phyloP scores from a whole-genome alignment of 2,329 filamentous ascomycete species.

The Bipolaris bicolor region DNA sequence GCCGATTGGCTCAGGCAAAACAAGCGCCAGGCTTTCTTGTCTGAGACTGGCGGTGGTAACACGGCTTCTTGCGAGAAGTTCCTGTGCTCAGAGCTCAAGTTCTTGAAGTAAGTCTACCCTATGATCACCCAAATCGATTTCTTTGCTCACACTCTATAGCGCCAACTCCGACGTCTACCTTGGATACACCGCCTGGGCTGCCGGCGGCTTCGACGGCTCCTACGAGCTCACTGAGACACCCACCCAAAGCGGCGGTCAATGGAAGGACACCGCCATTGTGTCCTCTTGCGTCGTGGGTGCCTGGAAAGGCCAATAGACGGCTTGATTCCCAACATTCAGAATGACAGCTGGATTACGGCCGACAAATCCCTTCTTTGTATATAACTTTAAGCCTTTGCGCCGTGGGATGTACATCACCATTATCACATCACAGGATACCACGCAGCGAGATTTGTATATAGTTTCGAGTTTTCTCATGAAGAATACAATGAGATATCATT shows the following conservation, averaged over 20 bases:
- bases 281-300: background rate
- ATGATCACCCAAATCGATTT: no score
- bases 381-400: no score
- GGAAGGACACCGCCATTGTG: background rate
- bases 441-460: no score
- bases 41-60: constrained; percentile 52
- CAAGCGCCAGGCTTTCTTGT: constrained; percentile 48
- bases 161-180: constrained; percentile 13
- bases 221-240: background rate
- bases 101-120: constrained; percentile 36
- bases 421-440: no score
- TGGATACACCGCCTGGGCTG: constrained; percentile 39
- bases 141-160: background rate
- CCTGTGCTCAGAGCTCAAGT: constrained; percentile 43
- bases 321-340: background rate
- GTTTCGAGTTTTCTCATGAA: no score
- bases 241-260: background rate
- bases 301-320: background rate
- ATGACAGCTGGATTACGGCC: no score
- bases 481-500: no score
- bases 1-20: constrained; percentile 48
- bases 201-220: constrained; percentile 33
- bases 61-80: constrained; percentile 43
- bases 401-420: no score
- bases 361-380: no score